These are phyloP conservation scores for Clitopilus passeckerianus DNA, from an alignment of 768 basidiomycete genomes.

Conservation along the genomic window DNA sequence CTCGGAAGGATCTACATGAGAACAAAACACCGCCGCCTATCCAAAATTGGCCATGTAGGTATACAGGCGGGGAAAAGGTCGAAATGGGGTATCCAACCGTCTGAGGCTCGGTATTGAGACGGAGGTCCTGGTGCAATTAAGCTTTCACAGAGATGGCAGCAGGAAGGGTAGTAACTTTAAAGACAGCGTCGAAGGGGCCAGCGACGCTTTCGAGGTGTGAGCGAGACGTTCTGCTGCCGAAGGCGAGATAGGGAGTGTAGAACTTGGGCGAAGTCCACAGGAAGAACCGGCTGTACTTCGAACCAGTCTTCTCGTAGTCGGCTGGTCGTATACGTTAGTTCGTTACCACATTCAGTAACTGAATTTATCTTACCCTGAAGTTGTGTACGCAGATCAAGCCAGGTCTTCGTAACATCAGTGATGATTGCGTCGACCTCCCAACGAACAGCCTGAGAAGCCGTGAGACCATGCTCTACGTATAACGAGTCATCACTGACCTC, in stretches of 20 bases:
- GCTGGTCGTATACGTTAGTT: constrained; percentile 26
- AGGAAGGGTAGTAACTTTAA: background rate
- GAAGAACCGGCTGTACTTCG: constrained; percentile 63
- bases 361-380: constrained; percentile 42
- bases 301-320: constrained; percentile 62
- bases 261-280: constrained; percentile 66
- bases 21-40: background rate
- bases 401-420: constrained; percentile 68
- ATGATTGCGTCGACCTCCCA: constrained; percentile 79
- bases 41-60: background rate
- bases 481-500: constrained; percentile 46
- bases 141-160: background rate
- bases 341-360: background rate
- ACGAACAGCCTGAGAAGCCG: constrained; percentile 51
- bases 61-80: background rate
- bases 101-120: background rate
- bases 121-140: background rate
- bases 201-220: constrained; percentile 41
- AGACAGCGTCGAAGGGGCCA: constrained; percentile 45
- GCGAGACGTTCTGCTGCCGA: constrained; percentile 20
- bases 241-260: constrained; percentile 45
- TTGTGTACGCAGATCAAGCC: constrained; percentile 58
- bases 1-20: background rate
- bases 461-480: background rate
- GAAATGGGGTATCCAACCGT: background rate